Conservation (phyloP, 2,329 filamentous ascomycete species). For the Talaromyces sp. region DNA sequence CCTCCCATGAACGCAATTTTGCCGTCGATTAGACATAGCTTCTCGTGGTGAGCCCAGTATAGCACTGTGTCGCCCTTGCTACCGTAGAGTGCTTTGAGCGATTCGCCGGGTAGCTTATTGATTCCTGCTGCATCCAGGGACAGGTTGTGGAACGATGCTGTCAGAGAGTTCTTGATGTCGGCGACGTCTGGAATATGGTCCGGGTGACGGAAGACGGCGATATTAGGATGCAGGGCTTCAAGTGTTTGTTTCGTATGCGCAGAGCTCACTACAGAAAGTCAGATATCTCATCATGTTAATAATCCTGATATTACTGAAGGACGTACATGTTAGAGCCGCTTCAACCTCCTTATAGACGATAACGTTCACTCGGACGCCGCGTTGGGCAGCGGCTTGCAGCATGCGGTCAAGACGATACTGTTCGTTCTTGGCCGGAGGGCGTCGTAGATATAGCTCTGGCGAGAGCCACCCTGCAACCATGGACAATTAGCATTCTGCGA, state of each 20-base stretch:
- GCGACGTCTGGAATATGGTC: slow-evolving; percentile 77
- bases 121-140: slow-evolving; percentile 54
- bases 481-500: slow-evolving; percentile 15
- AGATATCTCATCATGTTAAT: background rate
- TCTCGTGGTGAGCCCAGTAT: slow-evolving; percentile 94
- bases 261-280: slow-evolving; percentile 51
- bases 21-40: slow-evolving; percentile 79
- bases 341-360: slow-evolving; percentile 92
- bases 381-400: slow-evolving; percentile 75
- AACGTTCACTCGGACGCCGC: slow-evolving; percentile 78
- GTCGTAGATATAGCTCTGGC: slow-evolving; percentile 79
- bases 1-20: slow-evolving; percentile 84
- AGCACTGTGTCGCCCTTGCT: slow-evolving; percentile 75
- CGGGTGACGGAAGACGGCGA: slow-evolving; percentile 84
- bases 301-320: background rate
- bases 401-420: slow-evolving; percentile 79
- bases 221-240: slow-evolving; percentile 75
- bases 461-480: slow-evolving; percentile 68
- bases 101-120: slow-evolving; percentile 66
- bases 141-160: slow-evolving; percentile 55
- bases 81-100: slow-evolving; percentile 76
- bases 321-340: slow-evolving; percentile 73
- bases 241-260: slow-evolving; percentile 76
- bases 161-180: slow-evolving; percentile 58
- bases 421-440: slow-evolving; percentile 77